phyloP scores from a whole-genome alignment of 1,139 yeast species.

The Diutina scorzettiae region DNA sequence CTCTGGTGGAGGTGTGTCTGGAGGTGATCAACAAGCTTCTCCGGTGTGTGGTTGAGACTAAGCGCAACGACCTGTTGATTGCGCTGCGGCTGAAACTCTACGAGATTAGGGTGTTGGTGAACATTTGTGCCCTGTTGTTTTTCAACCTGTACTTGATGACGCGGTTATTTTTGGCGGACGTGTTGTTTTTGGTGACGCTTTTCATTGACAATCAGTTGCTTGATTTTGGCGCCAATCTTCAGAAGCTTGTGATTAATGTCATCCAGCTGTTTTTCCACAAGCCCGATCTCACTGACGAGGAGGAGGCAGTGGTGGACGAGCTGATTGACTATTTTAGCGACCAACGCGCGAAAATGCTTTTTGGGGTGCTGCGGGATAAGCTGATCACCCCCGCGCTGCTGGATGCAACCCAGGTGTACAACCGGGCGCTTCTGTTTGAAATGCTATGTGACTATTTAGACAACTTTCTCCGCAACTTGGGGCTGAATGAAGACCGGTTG shows the following conservation, averaged over 20 bases:
- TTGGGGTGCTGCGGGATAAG: conserved; percentile 66
- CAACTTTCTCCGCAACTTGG: conserved; percentile 35
- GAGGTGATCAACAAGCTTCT: conserved; percentile 46
- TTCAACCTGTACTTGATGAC: conserved; percentile 62
- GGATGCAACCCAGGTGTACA: conserved; percentile 29
- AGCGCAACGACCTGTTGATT: conserved; percentile 35
- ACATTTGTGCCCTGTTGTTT: conserved; percentile 53
- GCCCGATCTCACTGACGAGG: conserved; percentile 34
- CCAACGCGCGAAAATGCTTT: conserved; percentile 61
- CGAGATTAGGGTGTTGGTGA: conserved; percentile 60
- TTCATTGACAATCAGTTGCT: conserved; percentile 65
- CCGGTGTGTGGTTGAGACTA: conserved; percentile 39
- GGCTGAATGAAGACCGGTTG: conserved; percentile 41
- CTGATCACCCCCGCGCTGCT: conserved; percentile 16
- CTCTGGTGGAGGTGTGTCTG: conserved; percentile 67
- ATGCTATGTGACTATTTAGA: conserved; percentile 51
- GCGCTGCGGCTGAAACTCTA: conserved; percentile 56
- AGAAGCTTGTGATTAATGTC: conserved; percentile 54
- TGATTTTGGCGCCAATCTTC: conserved; percentile 55
- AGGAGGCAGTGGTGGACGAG: conserved; percentile 32
- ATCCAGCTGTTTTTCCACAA: conserved; percentile 62
- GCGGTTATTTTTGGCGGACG: conserved; percentile 60
- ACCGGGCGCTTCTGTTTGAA: conserved; percentile 44
- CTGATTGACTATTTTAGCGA: conserved; percentile 54
- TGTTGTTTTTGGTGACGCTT: conserved; percentile 56